These are phyloP conservation scores for Catunica adiposa DNA, from an alignment of 2,329 filamentous ascomycete species.

Conservation along the genomic window DNA sequence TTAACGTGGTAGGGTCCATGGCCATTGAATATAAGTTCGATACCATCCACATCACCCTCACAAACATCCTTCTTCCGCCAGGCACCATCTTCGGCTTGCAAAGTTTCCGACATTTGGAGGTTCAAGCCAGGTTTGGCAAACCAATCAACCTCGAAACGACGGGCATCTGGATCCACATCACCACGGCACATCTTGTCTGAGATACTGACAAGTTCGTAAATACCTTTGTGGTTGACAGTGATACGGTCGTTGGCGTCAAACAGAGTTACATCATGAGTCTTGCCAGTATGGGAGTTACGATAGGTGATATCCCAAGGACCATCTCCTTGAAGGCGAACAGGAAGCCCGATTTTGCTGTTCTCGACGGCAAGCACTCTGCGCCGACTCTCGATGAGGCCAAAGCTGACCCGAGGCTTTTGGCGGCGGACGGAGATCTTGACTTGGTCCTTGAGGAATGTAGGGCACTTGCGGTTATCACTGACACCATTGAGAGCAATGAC, in stretches of 20 bases:
- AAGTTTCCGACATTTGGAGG: constrained; percentile 46
- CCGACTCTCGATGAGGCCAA: constrained; percentile 72
- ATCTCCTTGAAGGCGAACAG: constrained; percentile 71
- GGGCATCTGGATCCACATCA: constrained; percentile 55
- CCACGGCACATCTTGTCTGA: constrained; percentile 70
- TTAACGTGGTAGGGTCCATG: constrained; percentile 67
- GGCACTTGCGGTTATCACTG: constrained; percentile 73
- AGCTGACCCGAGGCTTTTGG: constrained; percentile 72
- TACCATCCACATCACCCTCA: constrained; percentile 80
- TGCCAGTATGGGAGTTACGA: constrained; percentile 34
- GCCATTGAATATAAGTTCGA: constrained; percentile 65
- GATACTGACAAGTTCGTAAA: constrained; percentile 65
- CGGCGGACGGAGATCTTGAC: constrained; percentile 72
- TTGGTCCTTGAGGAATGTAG: constrained; percentile 70
- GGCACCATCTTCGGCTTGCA: constrained; percentile 33
- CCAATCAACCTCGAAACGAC: constrained; percentile 68
- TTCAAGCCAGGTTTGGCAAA: constrained; percentile 61
- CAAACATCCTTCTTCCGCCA: constrained; percentile 71
- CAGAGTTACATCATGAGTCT: constrained; percentile 30
- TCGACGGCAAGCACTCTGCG: constrained; percentile 61
- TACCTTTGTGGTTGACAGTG: constrained; percentile 48
- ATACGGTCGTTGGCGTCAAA: constrained; percentile 50
- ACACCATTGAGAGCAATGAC: constrained; percentile 71
- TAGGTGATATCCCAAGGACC: constrained; percentile 71
- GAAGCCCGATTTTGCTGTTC: constrained; percentile 54